These are phyloP conservation scores for Colletotrichum ledebouriae DNA, from an alignment of 2,329 filamentous ascomycete genomes.

Conservation along the genomic window DNA sequence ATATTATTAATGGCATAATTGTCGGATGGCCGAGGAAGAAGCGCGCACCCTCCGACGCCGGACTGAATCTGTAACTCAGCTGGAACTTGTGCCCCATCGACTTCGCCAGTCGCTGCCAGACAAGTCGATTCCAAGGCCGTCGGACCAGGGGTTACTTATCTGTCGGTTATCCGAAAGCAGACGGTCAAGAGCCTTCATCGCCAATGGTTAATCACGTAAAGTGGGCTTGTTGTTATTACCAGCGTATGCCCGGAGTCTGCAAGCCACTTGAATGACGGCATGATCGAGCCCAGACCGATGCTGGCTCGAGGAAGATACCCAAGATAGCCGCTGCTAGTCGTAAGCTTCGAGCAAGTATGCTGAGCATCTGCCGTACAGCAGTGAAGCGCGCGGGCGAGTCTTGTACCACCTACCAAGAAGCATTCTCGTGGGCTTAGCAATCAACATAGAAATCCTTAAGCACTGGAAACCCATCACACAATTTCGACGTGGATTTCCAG, in stretches of 20 bases:
- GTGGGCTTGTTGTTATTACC: slow-evolving; percentile 25
- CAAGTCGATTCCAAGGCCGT: background rate
- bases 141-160: slow-evolving; percentile 28
- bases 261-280: background rate
- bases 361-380: no score
- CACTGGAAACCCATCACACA: no score
- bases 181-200: background rate
- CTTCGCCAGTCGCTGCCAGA: slow-evolving; percentile 13
- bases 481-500: no score
- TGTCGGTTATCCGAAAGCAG: slow-evolving; percentile 25
- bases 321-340: background rate
- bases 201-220: slow-evolving; percentile 12
- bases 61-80: slow-evolving; percentile 26
- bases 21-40: slow-evolving; percentile 2
- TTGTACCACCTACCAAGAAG: no score
- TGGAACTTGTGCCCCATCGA: slow-evolving; percentile 13
- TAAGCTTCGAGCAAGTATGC: no score
- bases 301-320: background rate
- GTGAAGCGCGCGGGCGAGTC: no score
- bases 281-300: background rate
- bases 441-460: no score
- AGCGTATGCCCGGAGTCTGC: slow-evolving; percentile 14
- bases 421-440: no score
- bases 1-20: background rate
- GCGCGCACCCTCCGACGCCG: slow-evolving; percentile 22